Evolutionary conservation across 768 basidiomycete genomes (phyloP).

Genomic region (Filobasidium wieringae): DNA sequence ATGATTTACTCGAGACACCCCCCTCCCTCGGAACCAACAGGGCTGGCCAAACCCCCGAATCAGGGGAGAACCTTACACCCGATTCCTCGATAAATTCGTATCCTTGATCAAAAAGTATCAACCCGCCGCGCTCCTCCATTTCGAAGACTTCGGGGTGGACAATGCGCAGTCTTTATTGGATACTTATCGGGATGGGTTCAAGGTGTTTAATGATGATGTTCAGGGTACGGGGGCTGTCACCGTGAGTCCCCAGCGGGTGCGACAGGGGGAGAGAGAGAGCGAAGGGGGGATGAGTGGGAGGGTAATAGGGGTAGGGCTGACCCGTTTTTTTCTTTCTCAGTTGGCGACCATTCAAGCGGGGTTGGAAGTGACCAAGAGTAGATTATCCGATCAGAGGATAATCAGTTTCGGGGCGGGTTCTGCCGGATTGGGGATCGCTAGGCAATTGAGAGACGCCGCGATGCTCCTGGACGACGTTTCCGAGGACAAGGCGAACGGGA

Average conservation of each 20-base stretch:
- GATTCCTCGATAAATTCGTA: conserved; percentile 70
- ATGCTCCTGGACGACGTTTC: conserved; percentile 44
- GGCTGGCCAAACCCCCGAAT: conserved; percentile 63
- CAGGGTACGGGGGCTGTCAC: conserved; percentile 40
- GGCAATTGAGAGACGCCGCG: conserved; percentile 66
- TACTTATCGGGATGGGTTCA: conserved; percentile 18
- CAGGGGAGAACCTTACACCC: conserved; percentile 60
- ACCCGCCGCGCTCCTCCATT: conserved; percentile 56
- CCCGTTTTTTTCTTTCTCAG: conserved; percentile 12
- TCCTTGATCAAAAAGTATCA: conserved; percentile 62
- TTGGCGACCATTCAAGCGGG: conserved; percentile 36
- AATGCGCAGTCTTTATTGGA: conserved; percentile 62
- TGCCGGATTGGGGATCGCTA: conserved; percentile 63
- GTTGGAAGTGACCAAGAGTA: conserved; percentile 48
- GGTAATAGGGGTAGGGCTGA: too few species aligned
- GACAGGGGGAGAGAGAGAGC: too few species aligned
- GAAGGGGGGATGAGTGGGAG: too few species aligned
- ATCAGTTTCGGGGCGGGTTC: conserved; percentile 62
- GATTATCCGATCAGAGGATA: conserved; percentile 62
- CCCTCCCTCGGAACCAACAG: conserved; percentile 43
- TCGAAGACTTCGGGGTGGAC: conserved; percentile 68
- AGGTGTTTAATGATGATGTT: conserved; percentile 66
- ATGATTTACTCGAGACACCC: conserved; percentile 22
- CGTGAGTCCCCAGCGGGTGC: conserved; percentile 16
- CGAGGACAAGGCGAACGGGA: conserved; percentile 49